A percentile compares a stretch with the other conserved stretches of the same genome.
Conservation (phyloP, 176 grass and related monocot genomes). For the Pharus latifolius region DNA sequence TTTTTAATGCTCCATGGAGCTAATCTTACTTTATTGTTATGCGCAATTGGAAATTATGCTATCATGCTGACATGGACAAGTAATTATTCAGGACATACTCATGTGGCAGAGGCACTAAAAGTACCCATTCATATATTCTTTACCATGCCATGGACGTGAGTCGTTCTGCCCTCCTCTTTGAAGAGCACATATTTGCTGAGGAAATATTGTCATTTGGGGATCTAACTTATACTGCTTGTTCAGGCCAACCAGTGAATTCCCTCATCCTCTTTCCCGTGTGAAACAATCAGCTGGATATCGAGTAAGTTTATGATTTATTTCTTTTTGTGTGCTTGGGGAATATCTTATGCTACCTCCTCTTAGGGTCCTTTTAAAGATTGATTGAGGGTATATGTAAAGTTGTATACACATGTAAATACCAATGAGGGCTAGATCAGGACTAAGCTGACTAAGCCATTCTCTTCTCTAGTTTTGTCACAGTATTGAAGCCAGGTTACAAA, state of each 20-base stretch:
- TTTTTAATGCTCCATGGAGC: neutral
- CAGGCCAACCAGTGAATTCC: constrained; percentile 97
- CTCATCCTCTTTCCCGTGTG: constrained; percentile 94
- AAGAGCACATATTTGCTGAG: neutral
- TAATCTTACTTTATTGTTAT: neutral
- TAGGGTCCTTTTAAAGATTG: no score
- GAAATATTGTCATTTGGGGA: constrained; percentile 1
- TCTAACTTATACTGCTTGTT: constrained; percentile 35
- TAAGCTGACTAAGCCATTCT: no score
- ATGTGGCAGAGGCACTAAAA: constrained; percentile 84
- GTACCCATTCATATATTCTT: constrained; percentile 99
- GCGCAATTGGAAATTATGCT: neutral
- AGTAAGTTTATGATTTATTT: constrained; percentile 37
- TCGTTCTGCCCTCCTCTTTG: constrained; percentile 17
- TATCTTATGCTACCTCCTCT: neutral
- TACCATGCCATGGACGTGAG: constrained; percentile 99
- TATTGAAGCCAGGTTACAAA: no score
- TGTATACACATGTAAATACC: no score
- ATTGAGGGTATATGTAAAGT: no score
- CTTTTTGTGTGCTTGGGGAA: neutral
- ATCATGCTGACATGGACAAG: constrained; percentile 33
- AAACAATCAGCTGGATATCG: constrained; percentile 78
- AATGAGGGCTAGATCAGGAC: no score
- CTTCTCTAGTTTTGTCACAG: no score
- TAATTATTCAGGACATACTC: constrained; percentile 74